Conservation (phyloP, 371 early-diverging fungal species). For the Blastocladiella emersonii region DNA sequence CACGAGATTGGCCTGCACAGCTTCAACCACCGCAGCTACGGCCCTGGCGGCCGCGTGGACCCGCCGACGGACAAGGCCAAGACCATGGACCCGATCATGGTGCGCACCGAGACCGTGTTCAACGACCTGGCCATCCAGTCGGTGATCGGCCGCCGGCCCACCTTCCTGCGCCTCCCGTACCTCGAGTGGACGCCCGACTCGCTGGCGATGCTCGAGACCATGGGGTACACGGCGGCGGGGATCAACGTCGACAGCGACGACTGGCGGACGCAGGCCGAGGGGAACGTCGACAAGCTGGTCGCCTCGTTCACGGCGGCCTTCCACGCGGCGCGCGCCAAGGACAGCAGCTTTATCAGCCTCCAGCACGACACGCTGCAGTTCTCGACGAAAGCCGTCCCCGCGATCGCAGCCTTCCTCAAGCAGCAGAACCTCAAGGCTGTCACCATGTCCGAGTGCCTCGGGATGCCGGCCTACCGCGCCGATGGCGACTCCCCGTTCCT, state of each 20-base stretch:
- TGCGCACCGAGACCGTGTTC: not conserved
- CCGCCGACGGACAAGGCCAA: too few relatives aligned
- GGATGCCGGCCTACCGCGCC: not conserved
- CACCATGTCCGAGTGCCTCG: not conserved
- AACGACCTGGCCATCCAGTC: not conserved
- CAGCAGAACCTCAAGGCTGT: not conserved
- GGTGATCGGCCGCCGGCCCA: not conserved
- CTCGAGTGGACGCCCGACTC: not conserved
- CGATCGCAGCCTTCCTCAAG: not conserved
- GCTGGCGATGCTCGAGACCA: not conserved
- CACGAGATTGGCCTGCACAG: not conserved
- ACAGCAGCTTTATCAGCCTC: not conserved
- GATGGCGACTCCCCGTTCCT: not conserved
- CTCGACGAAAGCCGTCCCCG: not conserved
- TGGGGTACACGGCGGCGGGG: not conserved
- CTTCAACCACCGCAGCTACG: not conserved
- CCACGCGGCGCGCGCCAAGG: not conserved
- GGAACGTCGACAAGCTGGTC: too few relatives aligned
- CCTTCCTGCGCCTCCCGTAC: not conserved
- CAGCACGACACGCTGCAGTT: not conserved
- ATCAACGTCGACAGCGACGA: not conserved
- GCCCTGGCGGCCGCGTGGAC: not conserved
- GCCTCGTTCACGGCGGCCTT: not conserved
- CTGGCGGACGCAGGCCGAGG: too few relatives aligned
- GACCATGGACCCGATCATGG: not conserved